Percentiles rank a stretch among this genome's conserved stretches.
phyloP scores from a whole-genome alignment of 805 yeast species.

The Candida koratica region DNA sequence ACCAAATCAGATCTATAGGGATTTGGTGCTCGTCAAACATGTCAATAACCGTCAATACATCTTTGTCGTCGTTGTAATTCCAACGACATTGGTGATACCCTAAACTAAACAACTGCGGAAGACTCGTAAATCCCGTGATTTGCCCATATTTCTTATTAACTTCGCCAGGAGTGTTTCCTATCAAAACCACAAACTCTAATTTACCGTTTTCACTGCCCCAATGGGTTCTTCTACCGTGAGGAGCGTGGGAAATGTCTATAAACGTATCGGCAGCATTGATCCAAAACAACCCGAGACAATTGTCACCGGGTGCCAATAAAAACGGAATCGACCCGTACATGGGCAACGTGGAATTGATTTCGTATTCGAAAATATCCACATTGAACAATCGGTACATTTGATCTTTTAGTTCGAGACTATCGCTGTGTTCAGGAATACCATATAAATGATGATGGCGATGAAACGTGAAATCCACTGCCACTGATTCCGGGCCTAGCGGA shows the following conservation, averaged over 20 bases:
- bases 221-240: slow-evolving; percentile 50
- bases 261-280: slow-evolving; percentile 89
- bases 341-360: slow-evolving; percentile 72
- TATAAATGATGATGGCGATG: slow-evolving; percentile 59
- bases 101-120: slow-evolving; percentile 75
- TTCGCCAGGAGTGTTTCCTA: slow-evolving; percentile 54
- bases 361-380: slow-evolving; percentile 95
- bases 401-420: slow-evolving; percentile 66
- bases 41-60: slow-evolving; percentile 67
- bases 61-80: slow-evolving; percentile 89
- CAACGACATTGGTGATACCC: slow-evolving; percentile 97
- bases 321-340: slow-evolving; percentile 96
- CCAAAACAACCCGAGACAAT: slow-evolving; percentile 75
- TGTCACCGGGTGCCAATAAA: slow-evolving; percentile 62
- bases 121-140: slow-evolving; percentile 65
- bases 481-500: slow-evolving; percentile 85
- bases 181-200: slow-evolving; percentile 66
- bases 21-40: slow-evolving; percentile 69
- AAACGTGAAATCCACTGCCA: slow-evolving; percentile 75
- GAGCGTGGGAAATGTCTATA: slow-evolving; percentile 51
- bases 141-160: slow-evolving; percentile 60
- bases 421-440: slow-evolving; percentile 98
- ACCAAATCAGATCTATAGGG: slow-evolving; percentile 92
- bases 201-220: slow-evolving; percentile 94
- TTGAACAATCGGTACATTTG: slow-evolving; percentile 76